Evolutionary conservation across 106 monocot species (phyloP).

Genomic region (Iris macrosiphon): DNA sequence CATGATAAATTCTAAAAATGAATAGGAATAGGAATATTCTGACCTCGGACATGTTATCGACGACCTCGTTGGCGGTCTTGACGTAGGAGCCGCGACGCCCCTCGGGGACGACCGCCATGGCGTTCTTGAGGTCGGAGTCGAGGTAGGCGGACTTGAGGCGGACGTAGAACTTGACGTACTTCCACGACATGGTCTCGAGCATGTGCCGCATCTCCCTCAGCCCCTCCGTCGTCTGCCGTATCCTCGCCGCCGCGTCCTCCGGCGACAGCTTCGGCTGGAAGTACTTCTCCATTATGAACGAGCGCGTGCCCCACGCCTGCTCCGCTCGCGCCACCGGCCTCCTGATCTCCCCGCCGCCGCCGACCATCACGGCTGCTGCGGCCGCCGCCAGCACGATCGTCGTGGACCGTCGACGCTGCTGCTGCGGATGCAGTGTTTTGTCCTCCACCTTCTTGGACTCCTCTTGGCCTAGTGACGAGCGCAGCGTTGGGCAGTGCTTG

Average conservation of each 20-base stretch:
- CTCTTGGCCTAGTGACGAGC: background rate
- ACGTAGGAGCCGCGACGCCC: conserved; percentile 37
- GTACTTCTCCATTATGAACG: conserved; percentile 67
- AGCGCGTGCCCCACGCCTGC: conserved; percentile 63
- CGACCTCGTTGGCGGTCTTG: conserved; percentile 64
- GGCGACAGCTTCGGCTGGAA: conserved; percentile 66
- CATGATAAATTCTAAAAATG: too few species aligned
- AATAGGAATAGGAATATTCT: too few species aligned
- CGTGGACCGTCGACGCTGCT: background rate
- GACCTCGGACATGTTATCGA: conserved; percentile 78
- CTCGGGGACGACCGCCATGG: conserved; percentile 48
- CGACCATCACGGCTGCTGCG: background rate
- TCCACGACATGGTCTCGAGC: conserved; percentile 92
- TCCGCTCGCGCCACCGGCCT: background rate
- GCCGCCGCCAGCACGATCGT: conserved; percentile 5
- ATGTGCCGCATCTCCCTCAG: conserved; percentile 62
- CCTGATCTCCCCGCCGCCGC: conserved; percentile 11
- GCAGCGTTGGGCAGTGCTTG: background rate
- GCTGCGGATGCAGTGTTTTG: background rate
- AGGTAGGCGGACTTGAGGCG: conserved; percentile 69
- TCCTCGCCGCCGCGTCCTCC: conserved; percentile 72
- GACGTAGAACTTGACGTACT: conserved; percentile 70
- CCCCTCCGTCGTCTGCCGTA: conserved; percentile 81
- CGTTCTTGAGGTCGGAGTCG: conserved; percentile 79
- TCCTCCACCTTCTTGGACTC: background rate